These are phyloP conservation scores for Fusarium secorum DNA, from an alignment of 2,329 filamentous ascomycete species.

Conservation along the genomic window DNA sequence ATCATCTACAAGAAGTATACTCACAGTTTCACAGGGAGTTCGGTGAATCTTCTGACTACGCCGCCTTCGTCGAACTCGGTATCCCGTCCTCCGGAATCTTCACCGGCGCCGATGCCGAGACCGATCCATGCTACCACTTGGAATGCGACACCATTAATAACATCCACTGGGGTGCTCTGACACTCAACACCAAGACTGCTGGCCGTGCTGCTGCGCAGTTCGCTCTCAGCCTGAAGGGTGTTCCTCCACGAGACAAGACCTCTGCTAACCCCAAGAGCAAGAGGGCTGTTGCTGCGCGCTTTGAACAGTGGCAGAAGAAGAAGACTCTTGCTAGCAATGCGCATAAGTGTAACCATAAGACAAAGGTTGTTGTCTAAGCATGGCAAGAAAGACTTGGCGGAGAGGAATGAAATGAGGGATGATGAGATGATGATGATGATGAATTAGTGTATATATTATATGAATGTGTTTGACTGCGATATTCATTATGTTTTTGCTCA, in stretches of 20 bases:
- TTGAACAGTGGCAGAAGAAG: conserved; percentile 39
- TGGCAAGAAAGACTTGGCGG: not conserved
- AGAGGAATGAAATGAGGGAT: not conserved
- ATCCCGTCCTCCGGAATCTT: conserved; percentile 53
- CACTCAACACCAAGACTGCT: conserved; percentile 54
- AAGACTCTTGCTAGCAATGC: conserved; percentile 40
- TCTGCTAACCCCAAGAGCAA: conserved; percentile 40
- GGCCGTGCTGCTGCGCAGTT: conserved; percentile 58
- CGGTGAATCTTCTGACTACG: conserved; percentile 51
- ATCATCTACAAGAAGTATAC: not conserved
- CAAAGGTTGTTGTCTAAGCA: conserved; percentile 34
- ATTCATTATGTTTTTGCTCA: not conserved
- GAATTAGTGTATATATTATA: conserved; percentile 9
- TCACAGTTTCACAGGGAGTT: conserved; percentile 43
- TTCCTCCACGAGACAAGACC: conserved; percentile 46
- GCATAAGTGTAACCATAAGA: conserved; percentile 42
- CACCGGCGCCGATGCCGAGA: conserved; percentile 48
- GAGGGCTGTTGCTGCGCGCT: conserved; percentile 36
- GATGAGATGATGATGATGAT: conserved; percentile 11
- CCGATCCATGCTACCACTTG: conserved; percentile 51
- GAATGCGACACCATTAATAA: conserved; percentile 52
- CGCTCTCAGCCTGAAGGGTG: conserved; percentile 47
- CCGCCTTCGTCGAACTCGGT: conserved; percentile 51
- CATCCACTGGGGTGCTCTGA: conserved; percentile 53
- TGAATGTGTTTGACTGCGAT: not conserved